phyloP scores from a whole-genome alignment of 176 grass and related monocot genomes.

The Triticum monococcum region DNA sequence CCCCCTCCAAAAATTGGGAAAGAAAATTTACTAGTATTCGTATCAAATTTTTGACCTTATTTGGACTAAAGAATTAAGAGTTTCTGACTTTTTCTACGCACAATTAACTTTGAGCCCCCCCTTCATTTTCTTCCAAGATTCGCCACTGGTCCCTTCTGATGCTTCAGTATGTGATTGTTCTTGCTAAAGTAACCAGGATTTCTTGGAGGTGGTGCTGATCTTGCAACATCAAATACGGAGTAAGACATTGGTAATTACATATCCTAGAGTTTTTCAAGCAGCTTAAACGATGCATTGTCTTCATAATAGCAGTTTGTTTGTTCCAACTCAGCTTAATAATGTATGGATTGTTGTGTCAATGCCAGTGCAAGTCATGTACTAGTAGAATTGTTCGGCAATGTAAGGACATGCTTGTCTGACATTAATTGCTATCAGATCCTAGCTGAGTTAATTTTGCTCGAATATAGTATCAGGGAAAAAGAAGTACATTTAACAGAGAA shows the following conservation, averaged over 20 bases:
- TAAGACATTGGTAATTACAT: conserved; percentile 34
- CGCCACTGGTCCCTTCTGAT: conserved; percentile 27
- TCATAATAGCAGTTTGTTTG: background rate
- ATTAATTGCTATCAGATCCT: background rate
- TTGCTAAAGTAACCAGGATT: conserved; percentile 50
- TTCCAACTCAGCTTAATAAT: background rate
- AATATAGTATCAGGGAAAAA: background rate
- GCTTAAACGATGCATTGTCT: background rate
- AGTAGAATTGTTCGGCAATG: background rate
- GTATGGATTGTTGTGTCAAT: background rate
- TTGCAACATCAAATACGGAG: conserved; percentile 43
- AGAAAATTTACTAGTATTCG: no score
- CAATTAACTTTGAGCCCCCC: no score
- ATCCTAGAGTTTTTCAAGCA: conserved; percentile 18
- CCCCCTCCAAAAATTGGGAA: no score
- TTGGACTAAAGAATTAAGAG: no score
- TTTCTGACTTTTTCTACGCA: no score
- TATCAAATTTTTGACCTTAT: no score
- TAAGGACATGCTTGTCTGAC: background rate
- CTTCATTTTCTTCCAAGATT: no score
- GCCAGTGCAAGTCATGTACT: background rate
- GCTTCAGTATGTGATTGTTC: conserved; percentile 19
- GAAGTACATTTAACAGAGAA: background rate
- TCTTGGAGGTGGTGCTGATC: conserved; percentile 46
- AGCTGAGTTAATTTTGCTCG: background rate